Conservation (phyloP, 176 grass and related monocot genomes). For the Areca catechu region DNA sequence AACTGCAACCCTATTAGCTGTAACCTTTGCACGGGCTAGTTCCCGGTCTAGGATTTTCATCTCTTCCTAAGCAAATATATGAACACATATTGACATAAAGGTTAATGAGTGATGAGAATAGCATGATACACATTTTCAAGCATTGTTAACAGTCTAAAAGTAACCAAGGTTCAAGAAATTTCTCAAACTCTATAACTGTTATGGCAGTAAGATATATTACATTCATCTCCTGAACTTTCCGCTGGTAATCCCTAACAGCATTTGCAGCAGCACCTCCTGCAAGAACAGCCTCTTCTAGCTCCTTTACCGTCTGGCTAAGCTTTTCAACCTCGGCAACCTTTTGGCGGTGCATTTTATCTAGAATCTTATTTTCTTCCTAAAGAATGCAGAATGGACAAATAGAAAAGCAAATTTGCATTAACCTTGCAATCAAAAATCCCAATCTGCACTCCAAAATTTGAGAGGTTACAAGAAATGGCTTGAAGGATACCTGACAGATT, state of each 20-base stretch:
- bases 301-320: conserved; percentile 85
- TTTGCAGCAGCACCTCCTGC: conserved; percentile 80
- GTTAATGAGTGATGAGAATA: no score
- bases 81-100: no score
- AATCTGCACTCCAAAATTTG: no score
- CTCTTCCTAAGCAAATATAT: conserved; percentile 57
- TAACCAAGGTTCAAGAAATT: background rate
- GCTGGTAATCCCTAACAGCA: conserved; percentile 93
- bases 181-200: no score
- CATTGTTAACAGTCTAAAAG: conserved; percentile 11
- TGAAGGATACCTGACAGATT: conserved; percentile 72
- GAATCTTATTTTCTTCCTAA: conserved; percentile 97
- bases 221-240: conserved; percentile 98
- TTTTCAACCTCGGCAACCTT: conserved; percentile 98
- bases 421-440: no score
- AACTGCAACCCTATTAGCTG: conserved; percentile 87
- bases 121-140: no score
- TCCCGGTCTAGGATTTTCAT: conserved; percentile 90
- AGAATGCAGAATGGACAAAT: conserved; percentile 15
- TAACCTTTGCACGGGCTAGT: conserved; percentile 91
- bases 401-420: background rate
- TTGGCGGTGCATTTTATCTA: conserved; percentile 95
- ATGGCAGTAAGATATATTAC: conserved; percentile 30
- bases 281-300: conserved; percentile 85
- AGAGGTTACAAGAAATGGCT: conserved; percentile 3